Percentiles rank a stretch among this genome's conserved stretches.
phyloP scores from a whole-genome alignment of 169 alveolate species.

The Eimeria tenella region DNA sequence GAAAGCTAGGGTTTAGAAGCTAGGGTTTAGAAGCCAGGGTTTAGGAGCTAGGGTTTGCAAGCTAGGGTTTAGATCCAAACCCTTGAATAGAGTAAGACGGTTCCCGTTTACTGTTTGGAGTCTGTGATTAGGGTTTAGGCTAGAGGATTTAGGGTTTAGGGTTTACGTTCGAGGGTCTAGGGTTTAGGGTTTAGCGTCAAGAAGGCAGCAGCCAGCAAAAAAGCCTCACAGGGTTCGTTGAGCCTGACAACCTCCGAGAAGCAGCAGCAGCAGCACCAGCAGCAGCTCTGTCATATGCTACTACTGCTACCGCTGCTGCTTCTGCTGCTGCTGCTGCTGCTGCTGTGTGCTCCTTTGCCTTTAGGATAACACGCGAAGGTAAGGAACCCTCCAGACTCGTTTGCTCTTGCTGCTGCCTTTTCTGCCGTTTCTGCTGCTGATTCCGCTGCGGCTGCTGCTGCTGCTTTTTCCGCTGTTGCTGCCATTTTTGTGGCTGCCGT shows the following conservation, averaged over 20 bases:
- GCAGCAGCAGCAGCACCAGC: not conserved
- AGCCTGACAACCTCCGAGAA: no score
- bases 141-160: not conserved
- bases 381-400: not conserved
- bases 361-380: no score
- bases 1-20: no score
- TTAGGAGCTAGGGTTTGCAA: not conserved
- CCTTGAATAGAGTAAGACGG: no score
- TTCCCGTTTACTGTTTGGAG: no score
- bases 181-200: not conserved
- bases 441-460: not conserved
- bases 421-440: not conserved
- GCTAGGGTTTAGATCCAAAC: not conserved
- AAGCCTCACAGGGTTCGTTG: no score
- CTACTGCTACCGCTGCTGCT: no score
- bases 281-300: no score
- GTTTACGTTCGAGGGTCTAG: not conserved
- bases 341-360: not conserved
- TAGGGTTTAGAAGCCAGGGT: no score
- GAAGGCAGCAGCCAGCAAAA: no score
- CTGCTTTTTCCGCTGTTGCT: constrained; percentile 23
- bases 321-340: no score
- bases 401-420: not conserved
- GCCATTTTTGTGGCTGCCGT: not conserved
- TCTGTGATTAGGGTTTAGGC: not conserved